Percentiles rank a stretch among this genome's conserved stretches.
Conservation (phyloP, 805 yeast species). For the Suhomyces sp. region DNA sequence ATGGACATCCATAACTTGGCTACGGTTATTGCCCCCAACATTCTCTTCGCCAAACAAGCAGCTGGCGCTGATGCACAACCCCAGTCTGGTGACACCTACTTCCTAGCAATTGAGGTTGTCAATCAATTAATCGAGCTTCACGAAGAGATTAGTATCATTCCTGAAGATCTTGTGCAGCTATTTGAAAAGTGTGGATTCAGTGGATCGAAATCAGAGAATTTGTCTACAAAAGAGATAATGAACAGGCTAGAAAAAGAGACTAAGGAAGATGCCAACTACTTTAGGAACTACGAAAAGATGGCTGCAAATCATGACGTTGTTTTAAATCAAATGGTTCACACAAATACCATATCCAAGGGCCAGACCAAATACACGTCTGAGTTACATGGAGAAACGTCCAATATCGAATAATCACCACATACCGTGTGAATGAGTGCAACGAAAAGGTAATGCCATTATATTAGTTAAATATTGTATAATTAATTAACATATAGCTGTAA, state of each 20-base stretch:
- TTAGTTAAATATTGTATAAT: neutral
- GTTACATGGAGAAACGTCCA: slow-evolving; percentile 30
- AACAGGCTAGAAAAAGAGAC: slow-evolving; percentile 27
- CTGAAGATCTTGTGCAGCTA: slow-evolving; percentile 55
- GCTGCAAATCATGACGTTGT: slow-evolving; percentile 7
- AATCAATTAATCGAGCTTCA: slow-evolving; percentile 78
- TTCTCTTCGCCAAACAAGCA: slow-evolving; percentile 58
- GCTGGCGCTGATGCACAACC: slow-evolving; percentile 20
- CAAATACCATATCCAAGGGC: slow-evolving; percentile 31
- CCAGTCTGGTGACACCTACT: slow-evolving; percentile 64
- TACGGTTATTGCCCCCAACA: slow-evolving; percentile 92
- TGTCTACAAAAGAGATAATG: slow-evolving; percentile 35
- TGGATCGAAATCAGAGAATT: slow-evolving; percentile 13
- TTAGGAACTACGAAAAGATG: slow-evolving; percentile 15
- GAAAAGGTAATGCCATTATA: neutral
- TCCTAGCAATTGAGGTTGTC: slow-evolving; percentile 87
- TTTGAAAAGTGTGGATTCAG: slow-evolving; percentile 45
- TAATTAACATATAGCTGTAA: neutral
- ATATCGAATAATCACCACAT: slow-evolving; percentile 4
- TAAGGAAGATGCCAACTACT: slow-evolving; percentile 32
- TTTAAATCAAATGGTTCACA: slow-evolving; percentile 25
- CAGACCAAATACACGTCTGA: slow-evolving; percentile 26
- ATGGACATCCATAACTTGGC: slow-evolving; percentile 96
- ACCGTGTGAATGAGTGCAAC: neutral
- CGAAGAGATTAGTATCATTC: slow-evolving; percentile 75